phyloP scores from a whole-genome alignment of 106 monocot genomes.

The Allium sativum region DNA sequence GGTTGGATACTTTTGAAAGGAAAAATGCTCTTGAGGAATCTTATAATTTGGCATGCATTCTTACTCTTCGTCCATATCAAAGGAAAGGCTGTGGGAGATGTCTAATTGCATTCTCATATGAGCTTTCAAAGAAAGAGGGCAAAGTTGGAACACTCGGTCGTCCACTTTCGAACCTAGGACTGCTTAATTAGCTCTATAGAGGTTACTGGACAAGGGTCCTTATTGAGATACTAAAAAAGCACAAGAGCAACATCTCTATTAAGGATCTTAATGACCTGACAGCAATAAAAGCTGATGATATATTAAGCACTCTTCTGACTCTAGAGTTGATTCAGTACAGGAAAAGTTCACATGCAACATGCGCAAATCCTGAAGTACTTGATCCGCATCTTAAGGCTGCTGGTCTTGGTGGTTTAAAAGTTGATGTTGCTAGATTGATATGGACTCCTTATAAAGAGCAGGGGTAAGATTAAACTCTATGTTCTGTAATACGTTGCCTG shows the following conservation, averaged over 20 bases:
- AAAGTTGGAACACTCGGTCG: too few relatives aligned
- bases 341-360: conserved; percentile 47
- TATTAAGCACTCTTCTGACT: conserved; percentile 35
- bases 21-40: conserved; percentile 84
- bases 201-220: conserved; percentile 97
- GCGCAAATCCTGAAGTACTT: conserved; percentile 43
- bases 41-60: conserved; percentile 78
- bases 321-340: too few relatives aligned
- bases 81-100: too few relatives aligned
- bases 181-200: conserved; percentile 76
- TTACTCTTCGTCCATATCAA: too few relatives aligned
- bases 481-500: too few relatives aligned
- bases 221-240: conserved; percentile 81
- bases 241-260: conserved; percentile 90
- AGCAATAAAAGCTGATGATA: conserved; percentile 50
- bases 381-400: conserved; percentile 57
- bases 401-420: too few relatives aligned
- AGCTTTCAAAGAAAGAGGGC: too few relatives aligned
- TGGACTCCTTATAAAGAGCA: too few relatives aligned
- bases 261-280: conserved; percentile 62
- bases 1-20: too few relatives aligned
- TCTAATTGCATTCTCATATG: too few relatives aligned
- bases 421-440: too few relatives aligned
- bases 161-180: conserved; percentile 84
- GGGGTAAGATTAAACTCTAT: too few relatives aligned